phyloP scores from a whole-genome alignment of 1,139 yeast species.

The Saccharomyces hybrid region DNA sequence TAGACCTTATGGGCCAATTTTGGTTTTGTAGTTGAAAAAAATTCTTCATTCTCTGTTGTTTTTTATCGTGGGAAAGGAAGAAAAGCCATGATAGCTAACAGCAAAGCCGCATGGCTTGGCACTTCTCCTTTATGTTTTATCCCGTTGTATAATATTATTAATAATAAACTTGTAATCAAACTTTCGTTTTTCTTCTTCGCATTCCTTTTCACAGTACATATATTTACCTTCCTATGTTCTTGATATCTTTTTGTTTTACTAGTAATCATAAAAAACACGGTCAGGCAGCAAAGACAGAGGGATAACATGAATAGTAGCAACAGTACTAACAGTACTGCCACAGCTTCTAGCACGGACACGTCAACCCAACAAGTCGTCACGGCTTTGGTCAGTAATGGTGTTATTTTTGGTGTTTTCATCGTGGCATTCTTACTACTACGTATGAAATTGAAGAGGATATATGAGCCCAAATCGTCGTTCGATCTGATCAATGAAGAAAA shows the following conservation, averaged over 20 bases:
- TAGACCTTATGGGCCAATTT: neutral
- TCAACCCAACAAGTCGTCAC: slow-evolving; percentile 63
- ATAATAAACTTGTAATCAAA: neutral
- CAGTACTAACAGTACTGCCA: slow-evolving; percentile 4
- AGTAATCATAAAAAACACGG: neutral
- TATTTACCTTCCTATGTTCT: neutral
- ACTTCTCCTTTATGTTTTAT: neutral
- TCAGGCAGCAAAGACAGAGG: neutral
- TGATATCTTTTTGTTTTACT: neutral
- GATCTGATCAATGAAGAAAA: slow-evolving; percentile 54
- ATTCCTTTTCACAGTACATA: neutral
- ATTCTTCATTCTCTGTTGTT: neutral
- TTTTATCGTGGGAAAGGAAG: neutral
- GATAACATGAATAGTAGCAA: neutral
- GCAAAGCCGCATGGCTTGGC: slow-evolving; percentile 1
- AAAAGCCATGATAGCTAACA: neutral
- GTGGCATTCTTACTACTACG: slow-evolving; percentile 47
- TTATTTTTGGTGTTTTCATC: slow-evolving; percentile 47
- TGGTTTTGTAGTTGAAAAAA: neutral
- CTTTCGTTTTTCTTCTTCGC: neutral
- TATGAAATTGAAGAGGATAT: slow-evolving; percentile 51
- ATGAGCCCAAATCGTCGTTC: slow-evolving; percentile 57
- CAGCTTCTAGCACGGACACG: slow-evolving; percentile 31
- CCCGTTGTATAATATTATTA: neutral
- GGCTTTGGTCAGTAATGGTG: slow-evolving; percentile 48